Conservation (phyloP, 129 eudicot genomes). For the Saussurea involucrata region DNA sequence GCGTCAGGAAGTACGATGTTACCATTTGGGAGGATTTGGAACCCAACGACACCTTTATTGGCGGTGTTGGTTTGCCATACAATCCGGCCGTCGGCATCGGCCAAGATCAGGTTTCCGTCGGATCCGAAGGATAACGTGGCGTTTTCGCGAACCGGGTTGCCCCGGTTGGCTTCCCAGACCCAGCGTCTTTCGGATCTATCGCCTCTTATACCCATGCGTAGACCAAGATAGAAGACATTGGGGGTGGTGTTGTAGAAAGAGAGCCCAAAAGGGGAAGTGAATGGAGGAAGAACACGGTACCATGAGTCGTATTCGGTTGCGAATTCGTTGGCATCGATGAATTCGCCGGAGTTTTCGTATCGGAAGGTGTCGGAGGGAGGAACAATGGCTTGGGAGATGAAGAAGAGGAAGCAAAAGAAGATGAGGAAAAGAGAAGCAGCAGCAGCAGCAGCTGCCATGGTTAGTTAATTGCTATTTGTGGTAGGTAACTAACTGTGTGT, state of each 20-base stretch:
- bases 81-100: constrained; percentile 30
- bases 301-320: constrained; percentile 11
- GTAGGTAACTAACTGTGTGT: not conserved
- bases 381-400: constrained; percentile 21
- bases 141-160: constrained; percentile 35
- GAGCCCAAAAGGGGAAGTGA: constrained; percentile 24
- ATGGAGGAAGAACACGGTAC: constrained; percentile 10
- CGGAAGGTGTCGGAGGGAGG: constrained; percentile 24
- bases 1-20: constrained; percentile 40
- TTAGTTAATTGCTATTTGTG: not conserved
- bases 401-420: constrained; percentile 6
- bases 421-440: not conserved
- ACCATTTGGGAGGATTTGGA: constrained; percentile 31
- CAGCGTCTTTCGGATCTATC: constrained; percentile 14
- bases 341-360: constrained; percentile 21
- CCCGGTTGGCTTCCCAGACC: constrained; percentile 57
- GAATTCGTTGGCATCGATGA: not conserved
- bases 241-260: constrained; percentile 54
- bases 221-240: constrained; percentile 30
- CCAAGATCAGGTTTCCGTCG: constrained; percentile 42
- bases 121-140: constrained; percentile 36
- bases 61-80: constrained; percentile 50
- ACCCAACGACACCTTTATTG: constrained; percentile 38
- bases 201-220: constrained; percentile 21
- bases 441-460: constrained; percentile 2